Percentiles rank a stretch among this genome's conserved stretches.
Conservation (phyloP, 2,329 filamentous ascomycete species). For the Herpotrichia juniperi region DNA sequence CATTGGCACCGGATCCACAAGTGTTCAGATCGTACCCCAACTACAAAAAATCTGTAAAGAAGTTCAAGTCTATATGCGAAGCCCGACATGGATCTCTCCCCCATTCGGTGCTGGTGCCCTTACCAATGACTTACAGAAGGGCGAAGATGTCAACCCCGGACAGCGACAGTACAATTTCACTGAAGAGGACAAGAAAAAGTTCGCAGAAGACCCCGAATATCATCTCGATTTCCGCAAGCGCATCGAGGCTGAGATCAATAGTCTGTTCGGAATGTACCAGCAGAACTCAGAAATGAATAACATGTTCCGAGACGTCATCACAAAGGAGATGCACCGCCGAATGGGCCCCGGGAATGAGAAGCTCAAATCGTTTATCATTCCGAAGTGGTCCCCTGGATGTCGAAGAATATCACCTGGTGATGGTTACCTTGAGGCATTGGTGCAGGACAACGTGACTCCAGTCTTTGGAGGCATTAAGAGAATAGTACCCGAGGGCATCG, state of each 20-base stretch:
- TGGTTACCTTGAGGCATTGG: constrained; percentile 39
- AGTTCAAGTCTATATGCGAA: constrained; percentile 45
- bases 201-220: constrained; percentile 62
- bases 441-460: constrained; percentile 34
- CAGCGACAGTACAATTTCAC: constrained; percentile 53
- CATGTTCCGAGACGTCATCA: constrained; percentile 48
- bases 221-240: constrained; percentile 57
- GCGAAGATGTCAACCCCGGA: constrained; percentile 46
- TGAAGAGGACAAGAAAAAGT: constrained; percentile 62
- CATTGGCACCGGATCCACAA: constrained; percentile 42
- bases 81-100: constrained; percentile 49
- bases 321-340: constrained; percentile 49
- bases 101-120: constrained; percentile 45
- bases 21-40: constrained; percentile 44
- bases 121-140: constrained; percentile 39
- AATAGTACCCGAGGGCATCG: constrained; percentile 45
- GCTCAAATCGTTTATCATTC: constrained; percentile 53
- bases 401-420: constrained; percentile 40
- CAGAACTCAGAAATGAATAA: constrained; percentile 53
- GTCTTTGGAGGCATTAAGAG: constrained; percentile 34
- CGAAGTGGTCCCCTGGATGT: constrained; percentile 54
- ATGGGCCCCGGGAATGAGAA: constrained; percentile 49
- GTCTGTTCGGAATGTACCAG: constrained; percentile 59
- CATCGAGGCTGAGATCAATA: constrained; percentile 58
- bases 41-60: constrained; percentile 46